Percentiles rank a stretch among this genome's conserved stretches.
phyloP scores from a whole-genome alignment of 2,329 filamentous ascomycete genomes.

The Cercospora brassicicola region DNA sequence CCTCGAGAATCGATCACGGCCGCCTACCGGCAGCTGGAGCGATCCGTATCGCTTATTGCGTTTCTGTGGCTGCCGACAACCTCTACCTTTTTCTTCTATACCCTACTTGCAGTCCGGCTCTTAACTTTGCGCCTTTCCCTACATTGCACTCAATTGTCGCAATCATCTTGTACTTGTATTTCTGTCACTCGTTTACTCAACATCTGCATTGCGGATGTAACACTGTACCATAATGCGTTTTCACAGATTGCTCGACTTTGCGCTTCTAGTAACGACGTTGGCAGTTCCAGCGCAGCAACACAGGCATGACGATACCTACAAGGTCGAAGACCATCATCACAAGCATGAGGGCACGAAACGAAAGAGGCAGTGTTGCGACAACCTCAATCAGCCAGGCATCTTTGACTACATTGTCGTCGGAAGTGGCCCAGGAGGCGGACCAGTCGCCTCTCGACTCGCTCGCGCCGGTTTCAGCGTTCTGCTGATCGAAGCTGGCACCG shows the following conservation, averaged over 20 bases:
- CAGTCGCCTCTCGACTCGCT: constrained; percentile 61
- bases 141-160: neutral
- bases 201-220: neutral
- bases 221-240: constrained; percentile 1
- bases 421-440: constrained; percentile 59
- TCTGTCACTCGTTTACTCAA: constrained; percentile 1
- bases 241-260: constrained; percentile 9
- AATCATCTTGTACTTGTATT: neutral
- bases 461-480: constrained; percentile 58
- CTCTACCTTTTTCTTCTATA: neutral
- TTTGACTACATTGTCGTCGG: constrained; percentile 62
- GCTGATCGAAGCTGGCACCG: constrained; percentile 61
- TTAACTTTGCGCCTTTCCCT: neutral
- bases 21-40: neutral
- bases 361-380: constrained; percentile 9
- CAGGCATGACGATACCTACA: neutral
- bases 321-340: neutral
- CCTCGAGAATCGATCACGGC: neutral
- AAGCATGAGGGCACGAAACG: constrained; percentile 1
- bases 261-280: constrained; percentile 5
- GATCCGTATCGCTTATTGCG: neutral
- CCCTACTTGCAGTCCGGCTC: neutral
- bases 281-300: constrained; percentile 11
- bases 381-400: constrained; percentile 12
- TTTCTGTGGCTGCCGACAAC: neutral